Conservation (phyloP, 2,329 filamentous ascomycete genomes). For the Phoma sp. region DNA sequence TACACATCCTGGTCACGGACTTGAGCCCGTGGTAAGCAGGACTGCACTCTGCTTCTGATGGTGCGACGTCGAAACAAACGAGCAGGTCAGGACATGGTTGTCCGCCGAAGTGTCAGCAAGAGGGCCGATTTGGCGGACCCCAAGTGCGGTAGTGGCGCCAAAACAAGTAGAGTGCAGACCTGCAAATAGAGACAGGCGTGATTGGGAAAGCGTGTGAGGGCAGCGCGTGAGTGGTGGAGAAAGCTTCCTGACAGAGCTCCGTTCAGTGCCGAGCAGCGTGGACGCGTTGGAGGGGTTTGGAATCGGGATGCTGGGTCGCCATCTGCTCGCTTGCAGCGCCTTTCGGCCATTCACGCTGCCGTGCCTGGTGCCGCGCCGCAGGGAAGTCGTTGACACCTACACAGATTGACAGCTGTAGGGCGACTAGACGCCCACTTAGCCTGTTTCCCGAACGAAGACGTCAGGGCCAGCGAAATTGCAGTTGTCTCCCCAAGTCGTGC, state of each 20-base stretch:
- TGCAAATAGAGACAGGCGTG: constrained; percentile 12
- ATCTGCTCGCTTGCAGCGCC: constrained; percentile 27
- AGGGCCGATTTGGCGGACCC: constrained; percentile 30
- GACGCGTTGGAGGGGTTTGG: constrained; percentile 19
- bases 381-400: constrained; percentile 27
- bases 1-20: constrained; percentile 16
- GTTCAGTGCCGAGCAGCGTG: constrained; percentile 3
- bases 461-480: constrained; percentile 22
- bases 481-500: constrained; percentile 12
- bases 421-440: constrained; percentile 34
- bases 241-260: neutral
- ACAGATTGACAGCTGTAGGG: constrained; percentile 40
- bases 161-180: constrained; percentile 24
- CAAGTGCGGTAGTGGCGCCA: constrained; percentile 30
- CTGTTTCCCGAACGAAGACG: constrained; percentile 15
- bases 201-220: constrained; percentile 11
- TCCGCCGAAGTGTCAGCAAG: constrained; percentile 15
- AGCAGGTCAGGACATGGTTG: constrained; percentile 29
- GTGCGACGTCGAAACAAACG: constrained; percentile 39
- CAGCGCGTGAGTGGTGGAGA: constrained; percentile 5
- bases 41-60: constrained; percentile 28
- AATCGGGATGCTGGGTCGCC: constrained; percentile 30
- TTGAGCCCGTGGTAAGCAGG: constrained; percentile 24
- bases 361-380: constrained; percentile 36
- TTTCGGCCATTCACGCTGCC: constrained; percentile 24